Evolutionary conservation across 169 alveolate genomes (phyloP).

Genomic region (Perkinsus olseni): DNA sequence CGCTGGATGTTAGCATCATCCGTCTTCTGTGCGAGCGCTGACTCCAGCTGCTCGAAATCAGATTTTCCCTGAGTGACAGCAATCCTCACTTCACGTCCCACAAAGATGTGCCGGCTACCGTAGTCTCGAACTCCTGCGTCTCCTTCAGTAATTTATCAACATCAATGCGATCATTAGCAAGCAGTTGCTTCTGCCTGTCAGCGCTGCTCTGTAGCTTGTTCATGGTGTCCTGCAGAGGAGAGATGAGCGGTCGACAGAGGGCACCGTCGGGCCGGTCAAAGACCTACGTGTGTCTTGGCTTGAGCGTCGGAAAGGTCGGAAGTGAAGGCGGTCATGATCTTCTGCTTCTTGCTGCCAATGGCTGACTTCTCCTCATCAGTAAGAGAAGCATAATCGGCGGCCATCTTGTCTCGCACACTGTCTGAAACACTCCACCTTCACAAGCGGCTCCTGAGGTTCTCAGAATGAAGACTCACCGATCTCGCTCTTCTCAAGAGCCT

Average conservation of each 20-base stretch:
- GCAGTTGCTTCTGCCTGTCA: not conserved
- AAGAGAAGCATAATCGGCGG: not conserved
- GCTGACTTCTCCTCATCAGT: not conserved
- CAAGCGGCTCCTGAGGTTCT: too few species aligned
- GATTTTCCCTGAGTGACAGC: not conserved
- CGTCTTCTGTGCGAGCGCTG: not conserved
- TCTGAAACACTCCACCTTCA: not conserved
- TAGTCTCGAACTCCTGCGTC: not conserved
- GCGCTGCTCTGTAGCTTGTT: not conserved
- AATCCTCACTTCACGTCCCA: not conserved
- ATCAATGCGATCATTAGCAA: not conserved
- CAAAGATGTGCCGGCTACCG: not conserved
- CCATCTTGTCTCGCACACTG: not conserved
- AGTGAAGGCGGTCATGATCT: not conserved
- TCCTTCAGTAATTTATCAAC: not conserved
- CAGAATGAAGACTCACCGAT: not conserved
- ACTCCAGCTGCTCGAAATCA: not conserved
- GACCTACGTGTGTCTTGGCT: not conserved
- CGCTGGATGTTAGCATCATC: not conserved
- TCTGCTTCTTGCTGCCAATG: not conserved
- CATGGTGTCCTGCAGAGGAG: not conserved
- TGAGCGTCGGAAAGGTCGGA: not conserved
- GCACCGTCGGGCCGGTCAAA: too few species aligned
- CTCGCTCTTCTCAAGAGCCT: not conserved
- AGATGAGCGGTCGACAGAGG: not conserved